Evolutionary conservation across 306 rosid genomes (phyloP).

Genomic region (Acacia confusa): DNA sequence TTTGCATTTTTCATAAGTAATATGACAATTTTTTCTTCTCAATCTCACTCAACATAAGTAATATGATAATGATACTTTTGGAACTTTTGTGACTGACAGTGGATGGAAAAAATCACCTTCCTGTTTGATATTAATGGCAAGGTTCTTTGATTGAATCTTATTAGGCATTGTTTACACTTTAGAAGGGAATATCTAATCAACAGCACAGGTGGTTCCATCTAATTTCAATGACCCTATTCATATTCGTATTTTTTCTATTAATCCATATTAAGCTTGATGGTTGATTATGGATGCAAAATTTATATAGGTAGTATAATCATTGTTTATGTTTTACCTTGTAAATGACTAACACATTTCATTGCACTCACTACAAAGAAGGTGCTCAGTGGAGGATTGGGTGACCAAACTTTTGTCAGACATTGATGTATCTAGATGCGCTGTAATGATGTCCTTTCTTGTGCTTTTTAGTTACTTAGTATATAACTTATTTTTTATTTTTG

Average conservation of each 20-base stretch:
- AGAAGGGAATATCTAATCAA: constrained; percentile 12
- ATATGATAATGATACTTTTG: background rate
- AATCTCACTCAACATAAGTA: no score
- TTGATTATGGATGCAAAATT: constrained; percentile 24
- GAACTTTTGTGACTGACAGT: background rate
- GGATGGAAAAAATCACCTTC: constrained; percentile 3
- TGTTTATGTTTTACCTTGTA: background rate
- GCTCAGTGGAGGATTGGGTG: constrained; percentile 97
- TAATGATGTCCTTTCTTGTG: constrained; percentile 92
- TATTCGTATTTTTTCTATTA: background rate
- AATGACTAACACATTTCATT: constrained; percentile 31
- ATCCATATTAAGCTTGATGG: constrained; percentile 8
- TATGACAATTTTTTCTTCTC: no score
- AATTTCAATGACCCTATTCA: constrained; percentile 4
- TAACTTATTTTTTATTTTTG: no score
- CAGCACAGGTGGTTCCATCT: constrained; percentile 10
- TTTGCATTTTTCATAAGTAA: no score
- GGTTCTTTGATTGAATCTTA: constrained; percentile 29
- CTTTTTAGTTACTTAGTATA: no score
- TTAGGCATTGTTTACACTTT: constrained; percentile 22
- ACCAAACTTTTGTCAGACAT: constrained; percentile 84
- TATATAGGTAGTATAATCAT: background rate
- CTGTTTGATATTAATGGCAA: background rate
- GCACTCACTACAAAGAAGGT: constrained; percentile 83
- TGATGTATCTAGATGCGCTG: constrained; percentile 86